A percentile compares a stretch with the other conserved stretches of the same genome.
Evolutionary conservation across 768 basidiomycete species (phyloP).

Genomic region (Leccinum uliginosum): DNA sequence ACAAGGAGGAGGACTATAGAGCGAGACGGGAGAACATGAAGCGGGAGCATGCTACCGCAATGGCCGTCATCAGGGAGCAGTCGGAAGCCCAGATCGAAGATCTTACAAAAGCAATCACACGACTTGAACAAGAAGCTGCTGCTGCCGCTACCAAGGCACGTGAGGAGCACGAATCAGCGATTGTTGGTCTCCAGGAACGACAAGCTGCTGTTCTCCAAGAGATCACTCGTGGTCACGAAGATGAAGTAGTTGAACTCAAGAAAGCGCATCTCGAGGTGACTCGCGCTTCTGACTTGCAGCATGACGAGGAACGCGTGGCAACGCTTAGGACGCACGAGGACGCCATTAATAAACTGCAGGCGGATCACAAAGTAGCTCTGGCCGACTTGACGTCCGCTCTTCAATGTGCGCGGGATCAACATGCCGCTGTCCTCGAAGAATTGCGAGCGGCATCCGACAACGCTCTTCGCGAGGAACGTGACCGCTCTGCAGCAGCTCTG

Average conservation of each 20-base stretch:
- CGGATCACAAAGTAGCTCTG: constrained; percentile 47
- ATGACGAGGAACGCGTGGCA: constrained; percentile 34
- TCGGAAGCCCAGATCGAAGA: constrained; percentile 51
- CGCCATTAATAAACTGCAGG: constrained; percentile 35
- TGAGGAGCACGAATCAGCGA: constrained; percentile 46
- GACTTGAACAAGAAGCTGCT: constrained; percentile 45
- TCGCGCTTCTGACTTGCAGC: constrained; percentile 22
- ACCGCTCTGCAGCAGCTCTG: constrained; percentile 39
- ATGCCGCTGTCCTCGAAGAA: constrained; percentile 35
- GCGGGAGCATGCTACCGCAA: constrained; percentile 32
- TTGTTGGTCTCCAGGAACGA: constrained; percentile 48
- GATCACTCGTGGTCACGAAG: constrained; percentile 52
- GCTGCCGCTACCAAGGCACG: constrained; percentile 35
- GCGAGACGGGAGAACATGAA: constrained; percentile 30
- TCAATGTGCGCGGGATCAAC: constrained; percentile 33
- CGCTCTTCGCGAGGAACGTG: constrained; percentile 43
- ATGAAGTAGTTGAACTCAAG: constrained; percentile 48
- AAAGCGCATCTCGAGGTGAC: constrained; percentile 43
- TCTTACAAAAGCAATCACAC: constrained; percentile 51
- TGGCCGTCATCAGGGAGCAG: constrained; percentile 30
- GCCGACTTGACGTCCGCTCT: constrained; percentile 39
- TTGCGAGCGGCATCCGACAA: constrained; percentile 30
- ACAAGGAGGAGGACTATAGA: constrained; percentile 59
- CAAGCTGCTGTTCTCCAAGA: constrained; percentile 53
- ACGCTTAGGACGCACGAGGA: constrained; percentile 42